Percentiles rank a stretch among this genome's conserved stretches.
phyloP scores from a whole-genome alignment of 805 yeast genomes.

The Candida morakotiae region DNA sequence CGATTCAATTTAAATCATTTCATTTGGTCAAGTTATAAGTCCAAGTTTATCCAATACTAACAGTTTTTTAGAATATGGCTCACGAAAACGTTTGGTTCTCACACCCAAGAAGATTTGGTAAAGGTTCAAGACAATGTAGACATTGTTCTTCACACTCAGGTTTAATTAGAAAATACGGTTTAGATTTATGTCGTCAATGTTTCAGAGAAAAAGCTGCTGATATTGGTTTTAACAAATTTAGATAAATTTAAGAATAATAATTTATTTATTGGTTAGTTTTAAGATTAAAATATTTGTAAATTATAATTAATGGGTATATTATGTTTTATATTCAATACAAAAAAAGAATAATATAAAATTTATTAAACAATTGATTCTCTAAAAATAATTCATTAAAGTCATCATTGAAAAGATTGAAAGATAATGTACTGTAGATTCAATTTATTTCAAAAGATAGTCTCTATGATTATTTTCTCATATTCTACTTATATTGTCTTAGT shows the following conservation, averaged over 20 bases:
- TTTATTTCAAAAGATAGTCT: too few species aligned
- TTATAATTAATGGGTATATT: constrained; percentile 3
- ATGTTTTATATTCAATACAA: too few species aligned
- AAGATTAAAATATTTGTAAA: background rate
- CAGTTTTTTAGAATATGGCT: constrained; percentile 73
- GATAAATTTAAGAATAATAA: constrained; percentile 74
- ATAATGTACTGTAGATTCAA: too few species aligned
- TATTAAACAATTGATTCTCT: too few species aligned
- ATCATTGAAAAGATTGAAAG: too few species aligned
- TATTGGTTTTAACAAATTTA: constrained; percentile 98
- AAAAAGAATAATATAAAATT: constrained; percentile 1
- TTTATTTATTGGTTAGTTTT: too few species aligned
- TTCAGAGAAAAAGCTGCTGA: constrained; percentile 99
- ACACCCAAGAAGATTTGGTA: constrained; percentile 99
- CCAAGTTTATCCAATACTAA: too few species aligned
- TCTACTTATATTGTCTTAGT: too few species aligned
- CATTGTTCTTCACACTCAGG: constrained; percentile 98
- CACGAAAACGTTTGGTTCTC: constrained; percentile 99
- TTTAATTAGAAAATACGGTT: constrained; percentile 99
- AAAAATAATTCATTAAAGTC: too few species aligned
- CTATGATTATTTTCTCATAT: too few species aligned
- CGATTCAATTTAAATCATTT: too few species aligned
- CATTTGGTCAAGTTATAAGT: too few species aligned
- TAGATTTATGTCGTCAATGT: constrained; percentile 99
- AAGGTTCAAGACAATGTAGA: constrained; percentile 99